Evolutionary conservation across 352 stramenopile species (phyloP), one percentile per base, ranked within the genome.

Genomic region (Globisporangium cederbergense): DNA sequence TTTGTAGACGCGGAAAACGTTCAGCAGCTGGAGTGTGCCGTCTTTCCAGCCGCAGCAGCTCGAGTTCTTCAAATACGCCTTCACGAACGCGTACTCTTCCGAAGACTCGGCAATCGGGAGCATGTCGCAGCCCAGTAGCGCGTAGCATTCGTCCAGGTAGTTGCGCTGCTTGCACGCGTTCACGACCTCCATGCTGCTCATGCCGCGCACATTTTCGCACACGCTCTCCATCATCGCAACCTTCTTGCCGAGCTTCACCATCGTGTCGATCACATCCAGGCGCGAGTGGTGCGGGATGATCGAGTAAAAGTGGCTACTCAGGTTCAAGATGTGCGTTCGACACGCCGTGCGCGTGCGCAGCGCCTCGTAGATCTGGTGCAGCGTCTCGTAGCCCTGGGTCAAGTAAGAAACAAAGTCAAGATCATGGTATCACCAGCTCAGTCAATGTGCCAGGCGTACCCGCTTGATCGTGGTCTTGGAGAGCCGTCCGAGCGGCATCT

Each of bases 271-370:
- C 7, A 77, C 62, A 36, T 79, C 63, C 32, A 90, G 54, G 28
- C 72, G 66, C 54, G 78, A 71, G 47, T 81, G 73, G 42, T 88
- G 78, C 40, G 82, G 82, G 50, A 91, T 81, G 7, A 89, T 64
- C 40, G 82, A 85, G 70, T 85, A 91, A 42, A 89, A 91, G 32
- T 79, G 78, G 47, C 70, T 88, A 60, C 82, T 91, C 9, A 91
- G 59, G 43, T 78, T 69, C 40, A 72, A 68, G 32, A 90, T 62
- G 9, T 60, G 58, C 10, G 69, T 72, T 25, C 72, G 76, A 30
- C 72, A 75, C 40, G 79, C 67, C 20, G 75, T 61, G 42, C 76
- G 70, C 43, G 67, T 77, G 28, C 66, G 67, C 8, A 90, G 63
- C n/a, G 79, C 78, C 57, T 87, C 73, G 58, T 84, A 79, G 43